A percentile compares a stretch with the other conserved stretches of the same genome.
phyloP scores from a whole-genome alignment of 2,329 filamentous ascomycete species.

The Diplodia scrobiculata region DNA sequence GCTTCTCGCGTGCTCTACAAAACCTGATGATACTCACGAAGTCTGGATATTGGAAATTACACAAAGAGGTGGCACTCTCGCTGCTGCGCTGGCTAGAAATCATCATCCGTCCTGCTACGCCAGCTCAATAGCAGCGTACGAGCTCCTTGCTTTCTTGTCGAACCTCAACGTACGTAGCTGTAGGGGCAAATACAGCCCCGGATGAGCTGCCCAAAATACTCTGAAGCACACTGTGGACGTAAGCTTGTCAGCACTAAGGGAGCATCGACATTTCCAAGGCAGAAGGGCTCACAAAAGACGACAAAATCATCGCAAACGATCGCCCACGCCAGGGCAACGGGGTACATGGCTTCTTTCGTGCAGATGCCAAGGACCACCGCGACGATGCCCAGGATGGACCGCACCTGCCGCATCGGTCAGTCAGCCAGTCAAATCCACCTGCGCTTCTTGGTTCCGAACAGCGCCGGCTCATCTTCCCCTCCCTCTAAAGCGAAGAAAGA shows the following conservation, averaged over 20 bases:
- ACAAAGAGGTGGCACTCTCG: neutral
- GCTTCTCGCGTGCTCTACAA: no score
- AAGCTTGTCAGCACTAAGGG: neutral
- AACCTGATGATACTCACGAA: neutral
- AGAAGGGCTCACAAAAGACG: neutral
- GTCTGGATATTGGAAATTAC: neutral
- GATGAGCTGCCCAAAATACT: neutral
- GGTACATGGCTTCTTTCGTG: neutral
- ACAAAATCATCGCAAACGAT: neutral
- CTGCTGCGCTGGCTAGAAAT: neutral
- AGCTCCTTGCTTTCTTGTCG: neutral
- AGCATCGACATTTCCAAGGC: neutral
- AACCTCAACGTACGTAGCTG: neutral
- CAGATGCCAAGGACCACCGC: neutral
- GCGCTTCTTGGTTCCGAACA: neutral
- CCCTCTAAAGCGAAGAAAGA: neutral
- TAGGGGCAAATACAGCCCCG: neutral
- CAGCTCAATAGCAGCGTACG: neutral
- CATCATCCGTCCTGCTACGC: neutral
- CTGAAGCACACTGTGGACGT: neutral
- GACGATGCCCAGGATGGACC: neutral
- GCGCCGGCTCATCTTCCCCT: neutral
- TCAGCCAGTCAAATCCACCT: neutral
- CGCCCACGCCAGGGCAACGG: neutral
- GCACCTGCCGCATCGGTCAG: neutral